A percentile compares a stretch with the other conserved stretches of the same genome.
phyloP scores from a whole-genome alignment of 257 asterid genomes.

The Handroanthus guayacan region DNA sequence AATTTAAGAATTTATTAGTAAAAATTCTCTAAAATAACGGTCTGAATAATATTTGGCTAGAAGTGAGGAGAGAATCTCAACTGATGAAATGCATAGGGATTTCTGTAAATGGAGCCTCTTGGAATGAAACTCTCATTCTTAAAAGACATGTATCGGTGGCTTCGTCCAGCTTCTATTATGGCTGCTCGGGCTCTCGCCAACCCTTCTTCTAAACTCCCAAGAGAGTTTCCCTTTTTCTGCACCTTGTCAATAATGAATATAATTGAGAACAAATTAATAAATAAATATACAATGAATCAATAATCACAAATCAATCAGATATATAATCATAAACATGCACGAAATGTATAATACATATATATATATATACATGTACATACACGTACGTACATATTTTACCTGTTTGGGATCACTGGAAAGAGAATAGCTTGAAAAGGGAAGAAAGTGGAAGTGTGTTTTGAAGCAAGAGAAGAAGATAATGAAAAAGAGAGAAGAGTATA shows the following conservation, averaged over 20 bases:
- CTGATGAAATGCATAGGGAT: slow-evolving; percentile 54
- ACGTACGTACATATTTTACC: slow-evolving; percentile 4
- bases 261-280: neutral
- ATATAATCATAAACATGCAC: neutral
- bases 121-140: slow-evolving; percentile 38
- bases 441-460: slow-evolving; percentile 34
- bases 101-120: slow-evolving; percentile 45
- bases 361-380: no score
- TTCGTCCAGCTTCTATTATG: slow-evolving; percentile 35
- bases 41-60: no score
- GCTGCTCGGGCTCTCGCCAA: slow-evolving; percentile 50
- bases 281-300: no score
- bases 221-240: neutral
- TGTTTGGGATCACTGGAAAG: slow-evolving; percentile 19
- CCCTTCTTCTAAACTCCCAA: slow-evolving; percentile 35
- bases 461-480: slow-evolving; percentile 27
- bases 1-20: no score
- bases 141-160: neutral
- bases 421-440: slow-evolving; percentile 20
- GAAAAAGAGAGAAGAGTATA: slow-evolving; percentile 19
- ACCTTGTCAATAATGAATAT: neutral
- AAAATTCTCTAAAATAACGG: no score
- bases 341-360: neutral
- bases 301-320: neutral
- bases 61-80: slow-evolving; percentile 10